Base-by-base conservation (phyloP, 805 yeast species). In the baker's yeast (Saccharomyces cerevisiae) region DNA sequence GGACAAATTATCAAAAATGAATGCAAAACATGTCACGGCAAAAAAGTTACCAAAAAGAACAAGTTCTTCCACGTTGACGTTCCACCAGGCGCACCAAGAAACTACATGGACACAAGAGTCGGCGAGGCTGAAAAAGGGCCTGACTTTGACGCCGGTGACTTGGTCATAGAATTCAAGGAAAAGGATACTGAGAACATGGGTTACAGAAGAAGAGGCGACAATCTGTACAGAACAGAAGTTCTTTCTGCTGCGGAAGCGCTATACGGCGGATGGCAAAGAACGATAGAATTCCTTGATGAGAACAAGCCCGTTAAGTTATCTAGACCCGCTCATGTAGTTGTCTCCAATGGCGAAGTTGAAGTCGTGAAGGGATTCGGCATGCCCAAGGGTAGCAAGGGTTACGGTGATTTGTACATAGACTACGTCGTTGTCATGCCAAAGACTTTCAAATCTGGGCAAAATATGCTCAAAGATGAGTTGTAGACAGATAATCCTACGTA, bases 91-190 rank as follows among this genome's bases (percentile, higher is more conserved):
- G 73, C 83, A 9, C 76, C 81, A 10, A 75, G 91, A 61, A 79
- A 80, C 54, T 77, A 78, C 61, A 76, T 76, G 46, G 81, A 82
- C 59, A 77, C 79, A 1, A 73, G 85, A 51, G 76, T 76, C 50
- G 95, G 92, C 2, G 89, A 89, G 69, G 90, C 92, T 5, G 95
- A 92, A 66, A 86, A 83, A 65, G 78, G 78, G 59, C 97, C 98
- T 1, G 96, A 87, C 53, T 78, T 81, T 76, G 79, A 76, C 4
- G 81, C 96, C 3, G 99, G 99, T 21, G 89, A 92, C 71, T 73
- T 94, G 53, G 68, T 78, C 27, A 75, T 90, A n/a, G 76, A 74
- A 46, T 66, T 89, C 41, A 66, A 64, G 31, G 97, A 92, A 71
- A 73, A 76, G 43, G 49, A 53, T 30, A 53, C 51, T 11, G 65